Evolutionary conservation across 2,329 filamentous ascomycete species (phyloP), one percentile per base, ranked within the genome.

Genomic region (Rhytidhysteron rufulum): DNA sequence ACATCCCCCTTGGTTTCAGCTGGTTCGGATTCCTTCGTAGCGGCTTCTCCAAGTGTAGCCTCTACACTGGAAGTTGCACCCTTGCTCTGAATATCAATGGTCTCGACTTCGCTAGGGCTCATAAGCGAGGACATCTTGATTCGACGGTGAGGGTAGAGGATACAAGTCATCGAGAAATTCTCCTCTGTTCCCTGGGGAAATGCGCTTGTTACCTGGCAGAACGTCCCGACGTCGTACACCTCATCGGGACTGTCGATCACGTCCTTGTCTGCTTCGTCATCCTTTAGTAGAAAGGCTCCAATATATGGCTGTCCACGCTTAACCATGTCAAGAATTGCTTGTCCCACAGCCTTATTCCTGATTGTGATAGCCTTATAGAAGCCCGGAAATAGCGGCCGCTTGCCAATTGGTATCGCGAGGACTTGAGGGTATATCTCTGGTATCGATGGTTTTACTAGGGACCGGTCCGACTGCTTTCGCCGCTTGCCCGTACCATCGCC

Each of bases 341-440:
- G 82, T 11, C 90, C 86, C 25, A 98, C 93, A 54, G 93, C 86
- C 15, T 86, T 87, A 58, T 98, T 89, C 61, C 88, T 85, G 53
- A 98, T 95, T 3, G 91, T 98, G 53, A 98, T 93, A 8, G 93
- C 91, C 69, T 98, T 98, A 73, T 98, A 98, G 68, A 97, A 98
- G 1, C 93, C 93, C 1, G 93, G 93, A 68, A 97, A 98, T 10
- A 98, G 73, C 9, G 93, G 93, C 39, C 93, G 79, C 65, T 94
- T 89, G 20, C 88, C 86, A 56, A 98, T 96, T 6, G 93, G 93
- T 41, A 98, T 95, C 2, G 91, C 91, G 78, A 98, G 88, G 40
- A 98, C 90, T 63, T 97, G 93, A 3, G 93, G 93, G 63, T 98
- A 98, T 31, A 96, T 83, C 46, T 98, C 93, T 11, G 93, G 93